phyloP scores from a whole-genome alignment of 1,284 basidiomycete genomes.

The Apiotrichum gracile region DNA sequence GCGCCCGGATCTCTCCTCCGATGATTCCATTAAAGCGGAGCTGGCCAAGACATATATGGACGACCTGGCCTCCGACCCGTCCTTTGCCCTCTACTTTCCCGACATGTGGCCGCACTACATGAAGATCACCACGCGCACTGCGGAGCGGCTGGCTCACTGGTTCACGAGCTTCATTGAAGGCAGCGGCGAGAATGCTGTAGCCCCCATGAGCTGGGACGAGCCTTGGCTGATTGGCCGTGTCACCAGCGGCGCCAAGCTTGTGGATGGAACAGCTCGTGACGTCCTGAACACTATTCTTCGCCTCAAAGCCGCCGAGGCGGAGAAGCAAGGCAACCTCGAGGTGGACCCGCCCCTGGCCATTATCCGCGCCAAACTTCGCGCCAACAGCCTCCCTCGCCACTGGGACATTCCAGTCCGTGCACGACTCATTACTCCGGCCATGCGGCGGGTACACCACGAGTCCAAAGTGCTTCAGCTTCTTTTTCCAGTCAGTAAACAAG shows the following conservation, averaged over 20 bases:
- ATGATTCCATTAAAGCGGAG: not conserved
- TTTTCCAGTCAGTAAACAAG: not conserved
- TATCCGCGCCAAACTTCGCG: not conserved
- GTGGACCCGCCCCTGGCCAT: not conserved
- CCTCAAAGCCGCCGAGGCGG: not conserved
- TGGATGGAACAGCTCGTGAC: not conserved
- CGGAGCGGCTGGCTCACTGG: not conserved
- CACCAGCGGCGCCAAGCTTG: not conserved
- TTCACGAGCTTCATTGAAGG: not conserved
- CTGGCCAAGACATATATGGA: not conserved
- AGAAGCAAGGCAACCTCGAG: not conserved
- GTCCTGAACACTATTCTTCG: not conserved
- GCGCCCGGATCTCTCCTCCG: not conserved
- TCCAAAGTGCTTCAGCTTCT: not conserved
- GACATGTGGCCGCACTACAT: not conserved
- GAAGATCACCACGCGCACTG: not conserved
- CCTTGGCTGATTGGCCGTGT: not conserved
- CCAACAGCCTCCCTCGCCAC: not conserved
- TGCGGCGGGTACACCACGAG: not conserved
- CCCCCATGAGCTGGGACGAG: not conserved
- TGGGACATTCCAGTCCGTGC: not conserved
- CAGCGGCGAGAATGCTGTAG: not conserved
- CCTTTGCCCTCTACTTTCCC: not conserved
- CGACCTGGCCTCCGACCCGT: not conserved
- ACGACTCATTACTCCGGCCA: not conserved